These are phyloP conservation scores for Hordeum vulgare DNA, from an alignment of 176 grass and related monocot species.

Conservation along the genomic window MorexV3_pseudomolecules_assembly NC_058521.1:11976944-11977443, in stretches of 20 bases:
- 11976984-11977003: too few relatives aligned
- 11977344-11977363: conserved; percentile 53
- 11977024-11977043: neutral
- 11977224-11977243: conserved; percentile 42
- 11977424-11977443: conserved; percentile 53
- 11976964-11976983: conserved; percentile 42
- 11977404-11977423: conserved; percentile 58
- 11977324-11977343: conserved; percentile 45
- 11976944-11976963: neutral
- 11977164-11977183: conserved; percentile 50
- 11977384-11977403: conserved; percentile 47
- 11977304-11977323: conserved; percentile 57
- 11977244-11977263: conserved; percentile 43
- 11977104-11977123: conserved; percentile 16
- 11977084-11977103: conserved; percentile 39
- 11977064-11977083: conserved; percentile 38
- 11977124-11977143: conserved; percentile 22
- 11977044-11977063: neutral
- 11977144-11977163: conserved; percentile 20
- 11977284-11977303: conserved; percentile 55
- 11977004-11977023: neutral
- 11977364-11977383: conserved; percentile 39
- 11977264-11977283: conserved; percentile 44
- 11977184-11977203: conserved; percentile 48
- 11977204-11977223: conserved; percentile 58